These are phyloP conservation scores for Dichotomocladium elegans DNA, from an alignment of 371 early-diverging fungal genomes.

Conservation along the genomic window DNA sequence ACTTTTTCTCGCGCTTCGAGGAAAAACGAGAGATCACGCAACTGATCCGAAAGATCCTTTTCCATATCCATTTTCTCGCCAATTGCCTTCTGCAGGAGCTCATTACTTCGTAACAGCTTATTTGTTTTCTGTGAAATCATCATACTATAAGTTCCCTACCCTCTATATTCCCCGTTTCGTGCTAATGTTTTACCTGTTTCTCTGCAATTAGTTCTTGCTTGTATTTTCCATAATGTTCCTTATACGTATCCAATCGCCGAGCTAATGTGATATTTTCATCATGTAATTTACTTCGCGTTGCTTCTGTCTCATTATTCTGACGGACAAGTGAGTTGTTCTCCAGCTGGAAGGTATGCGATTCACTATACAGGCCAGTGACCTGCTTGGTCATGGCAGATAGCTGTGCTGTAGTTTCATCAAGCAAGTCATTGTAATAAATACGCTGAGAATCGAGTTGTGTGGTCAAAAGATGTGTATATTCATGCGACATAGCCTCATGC, in stretches of 20 bases:
- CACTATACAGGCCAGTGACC: slow-evolving; percentile 5
- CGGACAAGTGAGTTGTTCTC: slow-evolving; percentile 3
- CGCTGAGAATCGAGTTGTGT: slow-evolving; percentile 86
- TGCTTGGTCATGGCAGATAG: slow-evolving; percentile 28
- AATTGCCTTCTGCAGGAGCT: slow-evolving; percentile 16
- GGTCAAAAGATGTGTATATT: slow-evolving; percentile 74
- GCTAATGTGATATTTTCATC: neutral
- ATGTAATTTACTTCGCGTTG: neutral
- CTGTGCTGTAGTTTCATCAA: slow-evolving; percentile 48
- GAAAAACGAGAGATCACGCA: slow-evolving; percentile 37
- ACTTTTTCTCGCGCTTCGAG: slow-evolving; percentile 33
- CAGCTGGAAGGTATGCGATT: slow-evolving; percentile 5
- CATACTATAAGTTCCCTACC: neutral
- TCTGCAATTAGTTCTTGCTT: neutral
- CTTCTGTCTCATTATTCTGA: neutral
- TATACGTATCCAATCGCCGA: neutral
- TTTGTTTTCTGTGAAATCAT: slow-evolving; percentile 15
- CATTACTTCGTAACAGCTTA: slow-evolving; percentile 20
- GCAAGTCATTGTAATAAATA: slow-evolving; percentile 75
- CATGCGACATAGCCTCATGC: slow-evolving; percentile 65
- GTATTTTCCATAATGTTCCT: neutral
- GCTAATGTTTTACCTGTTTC: neutral
- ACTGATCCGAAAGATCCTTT: slow-evolving; percentile 29
- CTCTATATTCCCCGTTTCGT: too few species aligned
- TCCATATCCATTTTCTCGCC: slow-evolving; percentile 19